These are phyloP conservation scores for Tulasnella sp. DNA, from an alignment of 768 basidiomycete genomes.

Conservation along the genomic window DNA sequence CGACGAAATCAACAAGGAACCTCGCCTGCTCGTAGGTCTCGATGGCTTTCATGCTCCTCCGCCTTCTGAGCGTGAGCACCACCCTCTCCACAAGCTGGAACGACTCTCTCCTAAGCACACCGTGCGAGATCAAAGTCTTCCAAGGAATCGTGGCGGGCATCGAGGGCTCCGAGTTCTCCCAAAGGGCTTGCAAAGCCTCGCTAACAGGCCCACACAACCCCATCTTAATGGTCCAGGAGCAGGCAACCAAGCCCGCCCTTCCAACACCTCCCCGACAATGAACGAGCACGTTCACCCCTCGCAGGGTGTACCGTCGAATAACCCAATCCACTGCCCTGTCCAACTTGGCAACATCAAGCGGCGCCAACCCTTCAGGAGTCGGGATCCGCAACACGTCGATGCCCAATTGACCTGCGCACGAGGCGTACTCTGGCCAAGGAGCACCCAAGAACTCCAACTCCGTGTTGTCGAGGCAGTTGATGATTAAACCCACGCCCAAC, in stretches of 20 bases:
- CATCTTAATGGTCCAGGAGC: conserved; percentile 86
- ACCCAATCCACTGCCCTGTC: conserved; percentile 60
- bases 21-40: conserved; percentile 91
- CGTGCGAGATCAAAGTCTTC: background rate
- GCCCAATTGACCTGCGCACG: conserved; percentile 51
- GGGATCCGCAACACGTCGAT: conserved; percentile 81
- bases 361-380: conserved; percentile 82
- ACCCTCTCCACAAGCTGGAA: conserved; percentile 63
- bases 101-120: conserved; percentile 38
- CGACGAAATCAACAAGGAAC: conserved; percentile 71
- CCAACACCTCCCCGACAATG: conserved; percentile 95
- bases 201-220: conserved; percentile 62
- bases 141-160: conserved; percentile 23
- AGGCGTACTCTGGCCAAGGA: conserved; percentile 71
- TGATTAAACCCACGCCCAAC: conserved; percentile 67
- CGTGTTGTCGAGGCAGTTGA: conserved; percentile 79
- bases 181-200: conserved; percentile 19
- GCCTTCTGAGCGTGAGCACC: conserved; percentile 61
- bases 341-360: conserved; percentile 47
- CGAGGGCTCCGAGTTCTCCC: conserved; percentile 2
- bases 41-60: conserved; percentile 82
- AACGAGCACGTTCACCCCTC: conserved; percentile 62
- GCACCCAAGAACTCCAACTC: conserved; percentile 83
- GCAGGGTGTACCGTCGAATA: conserved; percentile 63
- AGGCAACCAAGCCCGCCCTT: conserved; percentile 83